phyloP scores from a whole-genome alignment of 2,329 filamentous ascomycete genomes.

The Exophiala sideris region DNA sequence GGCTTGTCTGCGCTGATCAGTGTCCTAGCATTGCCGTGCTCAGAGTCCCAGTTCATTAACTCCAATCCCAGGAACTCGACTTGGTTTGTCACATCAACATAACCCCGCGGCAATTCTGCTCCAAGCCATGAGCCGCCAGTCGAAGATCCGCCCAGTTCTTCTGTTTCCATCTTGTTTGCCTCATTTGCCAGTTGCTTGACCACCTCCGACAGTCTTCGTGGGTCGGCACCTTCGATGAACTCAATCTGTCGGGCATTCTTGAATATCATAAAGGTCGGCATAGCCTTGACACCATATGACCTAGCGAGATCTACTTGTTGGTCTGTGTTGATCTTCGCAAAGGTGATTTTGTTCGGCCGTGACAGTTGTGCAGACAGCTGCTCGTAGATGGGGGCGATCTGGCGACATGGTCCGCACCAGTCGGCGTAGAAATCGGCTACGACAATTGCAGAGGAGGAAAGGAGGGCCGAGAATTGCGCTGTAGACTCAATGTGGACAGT shows the following conservation, averaged over 20 bases:
- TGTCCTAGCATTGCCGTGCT: slow-evolving; percentile 67
- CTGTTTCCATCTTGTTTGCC: slow-evolving; percentile 47
- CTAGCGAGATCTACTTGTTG: slow-evolving; percentile 68
- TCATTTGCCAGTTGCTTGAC: slow-evolving; percentile 69
- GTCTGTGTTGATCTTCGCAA: slow-evolving; percentile 84
- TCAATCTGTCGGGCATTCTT: slow-evolving; percentile 65
- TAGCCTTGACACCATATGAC: slow-evolving; percentile 70
- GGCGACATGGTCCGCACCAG: slow-evolving; percentile 80
- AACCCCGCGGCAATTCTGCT: slow-evolving; percentile 71
- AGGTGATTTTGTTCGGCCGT: slow-evolving; percentile 69
- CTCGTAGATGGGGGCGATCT: slow-evolving; percentile 80
- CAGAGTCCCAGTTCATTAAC: slow-evolving; percentile 79
- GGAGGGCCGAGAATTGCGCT: slow-evolving; percentile 63
- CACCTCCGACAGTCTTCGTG: slow-evolving; percentile 64
- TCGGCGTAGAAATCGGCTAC: slow-evolving; percentile 88
- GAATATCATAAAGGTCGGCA: slow-evolving; percentile 92
- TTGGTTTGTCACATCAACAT: slow-evolving; percentile 76
- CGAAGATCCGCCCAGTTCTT: slow-evolving; percentile 40
- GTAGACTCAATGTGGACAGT: slow-evolving; percentile 57
- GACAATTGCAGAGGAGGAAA: slow-evolving; percentile 72
- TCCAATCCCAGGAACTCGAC: slow-evolving; percentile 78
- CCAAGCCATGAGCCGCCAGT: slow-evolving; percentile 64
- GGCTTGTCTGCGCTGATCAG: slow-evolving; percentile 72
- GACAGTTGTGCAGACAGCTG: slow-evolving; percentile 69
- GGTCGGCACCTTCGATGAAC: slow-evolving; percentile 71